Base-by-base conservation (phyloP, 176 grass and related monocot species). In the Secale cereale region DNA sequence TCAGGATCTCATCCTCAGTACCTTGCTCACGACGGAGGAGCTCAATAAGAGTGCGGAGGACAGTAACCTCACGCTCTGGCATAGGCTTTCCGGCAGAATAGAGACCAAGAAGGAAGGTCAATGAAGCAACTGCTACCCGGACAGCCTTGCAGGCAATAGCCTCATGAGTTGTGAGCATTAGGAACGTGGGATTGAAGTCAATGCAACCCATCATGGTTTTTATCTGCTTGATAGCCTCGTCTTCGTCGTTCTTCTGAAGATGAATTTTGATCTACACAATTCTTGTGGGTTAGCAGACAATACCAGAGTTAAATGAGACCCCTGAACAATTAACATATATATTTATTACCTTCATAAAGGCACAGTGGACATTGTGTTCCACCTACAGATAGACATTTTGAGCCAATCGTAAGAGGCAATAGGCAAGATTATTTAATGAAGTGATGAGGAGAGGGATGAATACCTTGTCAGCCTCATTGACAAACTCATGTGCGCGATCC, bases 401-500 rank as follows among this genome's bases (percentile, higher is more conserved):
- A 74, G 33, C 12, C 39, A 84, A 70, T 66, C 60, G 66, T 85
- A 84, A 86, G 71, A 70, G 73, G 25, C 75, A 88, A 76, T 23
- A 59, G 3, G 71, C 59, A 64, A 48, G 39, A 78, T 63, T 68
- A 56, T 77, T 86, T 77, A 65, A 75, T 80, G 45, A 79, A 10
- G 1, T 26, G 61, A 76, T 30, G 10, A 67, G 48, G 23, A 80
- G 70, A 90, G 74, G 37, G 36, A 65, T 61, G 15, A 31, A 48
- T 59, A 96, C 97, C 93, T 96, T 98, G 39, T 86, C 48, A 30
- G 97, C 93, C 75, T 96, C 89, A 79, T 84, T 87, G 82, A 92
- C 83, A 41, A 96, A 98, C 76, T 98, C 97, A 43, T 88, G 93
- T 29, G 97, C 97, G 85, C 89, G 83, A 76, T 96, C 91, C 26